Percentiles rank a stretch among this genome's conserved stretches.
Evolutionary conservation across 345 rosid species (phyloP).

Genomic region (Hirschfeldia incana): DNA sequence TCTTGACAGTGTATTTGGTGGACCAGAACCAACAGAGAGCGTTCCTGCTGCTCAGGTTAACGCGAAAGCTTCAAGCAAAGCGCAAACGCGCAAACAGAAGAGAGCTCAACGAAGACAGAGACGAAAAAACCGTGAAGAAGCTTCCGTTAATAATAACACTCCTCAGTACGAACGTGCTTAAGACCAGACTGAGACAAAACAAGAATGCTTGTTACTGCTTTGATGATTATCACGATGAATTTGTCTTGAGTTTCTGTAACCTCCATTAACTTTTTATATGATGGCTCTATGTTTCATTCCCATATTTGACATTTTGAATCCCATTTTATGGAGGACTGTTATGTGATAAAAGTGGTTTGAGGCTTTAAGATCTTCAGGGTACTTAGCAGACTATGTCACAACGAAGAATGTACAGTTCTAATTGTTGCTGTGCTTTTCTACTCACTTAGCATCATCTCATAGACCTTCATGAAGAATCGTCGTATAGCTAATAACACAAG

Average conservation of each 20-base stretch:
- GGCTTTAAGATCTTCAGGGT: neutral
- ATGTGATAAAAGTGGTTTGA: neutral
- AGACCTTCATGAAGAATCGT: no score
- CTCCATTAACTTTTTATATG: neutral
- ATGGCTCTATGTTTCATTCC: neutral
- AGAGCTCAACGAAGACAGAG: conserved; percentile 40
- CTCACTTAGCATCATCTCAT: no score
- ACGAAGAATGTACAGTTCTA: no score
- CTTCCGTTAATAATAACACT: conserved; percentile 6
- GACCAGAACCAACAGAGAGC: conserved; percentile 27
- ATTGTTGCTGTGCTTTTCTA: no score
- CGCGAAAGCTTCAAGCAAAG: conserved; percentile 16
- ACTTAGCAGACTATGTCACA: no score
- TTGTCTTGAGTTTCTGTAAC: neutral
- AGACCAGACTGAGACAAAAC: neutral
- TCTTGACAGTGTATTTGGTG: conserved; percentile 37
- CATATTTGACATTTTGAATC: conserved; percentile 7
- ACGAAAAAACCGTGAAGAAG: conserved; percentile 38
- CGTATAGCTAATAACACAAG: no score
- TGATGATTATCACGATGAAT: neutral
- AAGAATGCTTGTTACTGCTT: neutral
- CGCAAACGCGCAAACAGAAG: conserved; percentile 38
- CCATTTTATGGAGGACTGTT: neutral
- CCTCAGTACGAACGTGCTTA: conserved; percentile 35
- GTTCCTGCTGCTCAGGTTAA: conserved; percentile 2